Percentiles rank a stretch among this genome's conserved stretches.
phyloP scores from a whole-genome alignment of 1,284 basidiomycete species.

The Tilletia walkeri region DNA sequence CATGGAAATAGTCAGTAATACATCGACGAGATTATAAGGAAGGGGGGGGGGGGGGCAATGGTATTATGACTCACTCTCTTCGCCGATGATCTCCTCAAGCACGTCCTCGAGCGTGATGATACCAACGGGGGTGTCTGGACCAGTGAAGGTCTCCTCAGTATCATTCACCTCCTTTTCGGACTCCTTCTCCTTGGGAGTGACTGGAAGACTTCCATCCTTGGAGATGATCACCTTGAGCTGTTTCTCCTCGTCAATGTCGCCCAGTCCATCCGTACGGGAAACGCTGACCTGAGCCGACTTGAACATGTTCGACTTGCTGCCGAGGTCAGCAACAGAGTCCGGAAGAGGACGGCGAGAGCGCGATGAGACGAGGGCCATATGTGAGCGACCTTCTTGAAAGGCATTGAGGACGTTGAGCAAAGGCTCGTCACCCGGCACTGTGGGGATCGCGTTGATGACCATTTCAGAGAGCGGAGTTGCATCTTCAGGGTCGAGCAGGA shows the following conservation, averaged over 20 bases:
- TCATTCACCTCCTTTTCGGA: background rate
- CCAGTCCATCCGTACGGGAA: constrained; percentile 29
- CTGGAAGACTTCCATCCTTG: background rate
- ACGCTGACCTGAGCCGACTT: constrained; percentile 14
- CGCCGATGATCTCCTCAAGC: constrained; percentile 65
- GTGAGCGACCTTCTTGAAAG: constrained; percentile 85
- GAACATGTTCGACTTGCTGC: constrained; percentile 25
- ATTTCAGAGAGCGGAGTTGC: constrained; percentile 51
- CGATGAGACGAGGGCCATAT: constrained; percentile 79
- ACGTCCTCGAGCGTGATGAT: constrained; percentile 92
- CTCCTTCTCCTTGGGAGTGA: background rate
- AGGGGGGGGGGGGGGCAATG: no score
- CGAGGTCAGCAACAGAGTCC: constrained; percentile 53
- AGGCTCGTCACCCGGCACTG: constrained; percentile 80
- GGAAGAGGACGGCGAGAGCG: constrained; percentile 49
- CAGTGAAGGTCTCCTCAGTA: background rate
- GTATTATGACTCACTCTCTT: constrained; percentile 44
- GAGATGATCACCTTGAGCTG: constrained; percentile 20
- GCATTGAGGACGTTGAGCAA: constrained; percentile 81
- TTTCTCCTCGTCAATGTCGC: constrained; percentile 47
- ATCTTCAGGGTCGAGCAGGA: constrained; percentile 80
- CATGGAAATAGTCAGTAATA: background rate
- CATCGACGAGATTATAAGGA: background rate
- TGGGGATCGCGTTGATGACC: constrained; percentile 71
- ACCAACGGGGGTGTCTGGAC: constrained; percentile 66